Evolutionary conservation across 805 yeast species (phyloP).

Genomic region (Candida easanensis): DNA sequence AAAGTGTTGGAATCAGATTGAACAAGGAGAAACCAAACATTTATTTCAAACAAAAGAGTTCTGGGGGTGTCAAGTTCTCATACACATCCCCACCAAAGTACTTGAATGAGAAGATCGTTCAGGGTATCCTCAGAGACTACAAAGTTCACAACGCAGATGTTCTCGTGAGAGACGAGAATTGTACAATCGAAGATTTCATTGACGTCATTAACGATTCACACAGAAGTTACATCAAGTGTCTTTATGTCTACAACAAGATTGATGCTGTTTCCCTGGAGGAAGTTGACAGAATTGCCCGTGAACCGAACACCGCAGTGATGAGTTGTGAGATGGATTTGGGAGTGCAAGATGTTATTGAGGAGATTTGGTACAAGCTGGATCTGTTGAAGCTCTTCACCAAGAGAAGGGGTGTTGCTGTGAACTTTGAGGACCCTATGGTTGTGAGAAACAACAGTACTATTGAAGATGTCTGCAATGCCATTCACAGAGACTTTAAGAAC

Average conservation of each 20-base stretch:
- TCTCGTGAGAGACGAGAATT: constrained; percentile 80
- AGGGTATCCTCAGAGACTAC: constrained; percentile 77
- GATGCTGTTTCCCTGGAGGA: constrained; percentile 96
- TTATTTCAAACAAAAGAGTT: constrained; percentile 69
- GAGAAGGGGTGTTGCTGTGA: constrained; percentile 78
- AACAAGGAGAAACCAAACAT: constrained; percentile 80
- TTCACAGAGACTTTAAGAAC: constrained; percentile 88
- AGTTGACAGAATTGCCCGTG: constrained; percentile 86
- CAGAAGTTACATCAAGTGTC: constrained; percentile 84
- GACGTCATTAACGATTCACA: constrained; percentile 87
- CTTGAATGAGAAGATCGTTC: constrained; percentile 76
- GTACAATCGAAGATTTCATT: constrained; percentile 89
- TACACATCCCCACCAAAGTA: constrained; percentile 78
- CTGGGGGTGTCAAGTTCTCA: constrained; percentile 89
- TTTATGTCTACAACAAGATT: constrained; percentile 91
- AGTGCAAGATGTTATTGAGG: constrained; percentile 81
- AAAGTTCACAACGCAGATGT: constrained; percentile 93
- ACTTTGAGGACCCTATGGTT: constrained; percentile 86
- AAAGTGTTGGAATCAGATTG: constrained; percentile 88
- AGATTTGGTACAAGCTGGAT: constrained; percentile 87
- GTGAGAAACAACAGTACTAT: constrained; percentile 77
- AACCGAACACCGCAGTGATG: constrained; percentile 91
- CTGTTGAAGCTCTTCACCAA: constrained; percentile 84
- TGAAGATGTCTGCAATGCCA: constrained; percentile 85
- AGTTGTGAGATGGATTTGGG: constrained; percentile 90